Evolutionary conservation across 768 basidiomycete genomes (phyloP).

Genomic region (Rubroboletus pulcherrimus): DNA sequence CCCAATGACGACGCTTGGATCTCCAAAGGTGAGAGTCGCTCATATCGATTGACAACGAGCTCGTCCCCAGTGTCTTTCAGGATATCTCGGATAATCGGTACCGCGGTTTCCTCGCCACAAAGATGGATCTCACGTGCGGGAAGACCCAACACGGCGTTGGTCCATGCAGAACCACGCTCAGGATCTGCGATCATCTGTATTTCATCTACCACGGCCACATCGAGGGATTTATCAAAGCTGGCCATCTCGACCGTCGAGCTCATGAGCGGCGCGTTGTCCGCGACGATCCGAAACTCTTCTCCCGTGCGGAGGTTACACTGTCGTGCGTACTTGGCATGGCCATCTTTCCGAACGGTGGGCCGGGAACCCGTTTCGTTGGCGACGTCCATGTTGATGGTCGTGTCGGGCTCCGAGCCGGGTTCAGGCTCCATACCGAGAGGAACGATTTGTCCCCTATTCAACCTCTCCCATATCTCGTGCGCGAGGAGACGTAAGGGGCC

Average conservation of each 20-base stretch:
- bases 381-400: constrained; percentile 32
- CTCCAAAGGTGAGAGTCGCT: constrained; percentile 81
- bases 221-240: constrained; percentile 37
- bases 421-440: constrained; percentile 59
- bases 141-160: constrained; percentile 70
- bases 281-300: constrained; percentile 78
- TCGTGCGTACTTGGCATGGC: constrained; percentile 50
- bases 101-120: constrained; percentile 91
- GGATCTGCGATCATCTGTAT: constrained; percentile 91
- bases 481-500: constrained; percentile 92
- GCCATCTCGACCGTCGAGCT: constrained; percentile 97
- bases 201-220: constrained; percentile 94
- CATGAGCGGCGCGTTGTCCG: constrained; percentile 49
- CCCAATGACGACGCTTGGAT: constrained; percentile 63
- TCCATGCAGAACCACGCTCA: constrained; percentile 80
- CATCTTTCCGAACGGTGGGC: constrained; percentile 32
- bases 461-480: constrained; percentile 88
- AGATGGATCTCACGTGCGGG: constrained; percentile 83
- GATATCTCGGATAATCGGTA: constrained; percentile 70
- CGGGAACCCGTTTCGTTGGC: constrained; percentile 18
- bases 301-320: constrained; percentile 88
- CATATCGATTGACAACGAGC: constrained; percentile 73
- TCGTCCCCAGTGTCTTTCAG: constrained; percentile 80
- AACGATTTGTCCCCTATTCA: constrained; percentile 87
- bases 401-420: constrained; percentile 35